phyloP scores from a whole-genome alignment of 345 rosid species.

The Erysimum cheiranthoides region DNA sequence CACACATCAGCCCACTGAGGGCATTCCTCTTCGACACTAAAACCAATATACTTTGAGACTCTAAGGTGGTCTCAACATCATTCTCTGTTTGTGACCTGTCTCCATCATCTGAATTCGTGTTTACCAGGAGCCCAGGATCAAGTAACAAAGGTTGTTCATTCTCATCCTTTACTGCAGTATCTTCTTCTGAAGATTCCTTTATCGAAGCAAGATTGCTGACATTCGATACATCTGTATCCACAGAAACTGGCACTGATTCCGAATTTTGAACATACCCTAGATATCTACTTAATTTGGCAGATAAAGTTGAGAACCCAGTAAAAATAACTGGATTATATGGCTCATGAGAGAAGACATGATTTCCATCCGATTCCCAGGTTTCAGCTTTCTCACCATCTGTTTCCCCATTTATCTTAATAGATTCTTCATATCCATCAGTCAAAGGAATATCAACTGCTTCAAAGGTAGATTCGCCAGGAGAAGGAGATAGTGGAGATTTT shows the following conservation, averaged over 20 bases:
- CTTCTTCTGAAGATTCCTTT: slow-evolving; percentile 41
- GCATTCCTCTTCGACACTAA: slow-evolving; percentile 79
- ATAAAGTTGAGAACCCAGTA: slow-evolving; percentile 77
- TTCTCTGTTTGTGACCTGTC: slow-evolving; percentile 49
- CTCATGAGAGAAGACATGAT: slow-evolving; percentile 58
- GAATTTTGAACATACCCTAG: slow-evolving; percentile 57
- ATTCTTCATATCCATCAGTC: slow-evolving; percentile 53
- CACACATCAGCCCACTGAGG: slow-evolving; percentile 71
- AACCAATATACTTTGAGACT: slow-evolving; percentile 88
- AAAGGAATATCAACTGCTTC: slow-evolving; percentile 54
- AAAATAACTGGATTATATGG: slow-evolving; percentile 80
- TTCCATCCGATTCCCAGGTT: slow-evolving; percentile 46
- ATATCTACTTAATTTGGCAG: slow-evolving; percentile 74
- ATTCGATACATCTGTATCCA: slow-evolving; percentile 47
- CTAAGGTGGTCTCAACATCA: slow-evolving; percentile 54
- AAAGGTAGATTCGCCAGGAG: slow-evolving; percentile 46
- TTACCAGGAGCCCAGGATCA: slow-evolving; percentile 43
- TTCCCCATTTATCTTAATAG: slow-evolving; percentile 43
- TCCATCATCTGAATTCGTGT: slow-evolving; percentile 48
- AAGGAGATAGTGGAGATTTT: slow-evolving; percentile 38
- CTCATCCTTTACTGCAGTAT: slow-evolving; percentile 44
- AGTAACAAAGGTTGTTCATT: slow-evolving; percentile 43
- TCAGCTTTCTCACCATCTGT: slow-evolving; percentile 42
- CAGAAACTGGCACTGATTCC: slow-evolving; percentile 53
- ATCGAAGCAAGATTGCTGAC: slow-evolving; percentile 45